Conservation (phyloP, 176 grass and related monocot species). For the Thinopyrum elongatum region DNA sequence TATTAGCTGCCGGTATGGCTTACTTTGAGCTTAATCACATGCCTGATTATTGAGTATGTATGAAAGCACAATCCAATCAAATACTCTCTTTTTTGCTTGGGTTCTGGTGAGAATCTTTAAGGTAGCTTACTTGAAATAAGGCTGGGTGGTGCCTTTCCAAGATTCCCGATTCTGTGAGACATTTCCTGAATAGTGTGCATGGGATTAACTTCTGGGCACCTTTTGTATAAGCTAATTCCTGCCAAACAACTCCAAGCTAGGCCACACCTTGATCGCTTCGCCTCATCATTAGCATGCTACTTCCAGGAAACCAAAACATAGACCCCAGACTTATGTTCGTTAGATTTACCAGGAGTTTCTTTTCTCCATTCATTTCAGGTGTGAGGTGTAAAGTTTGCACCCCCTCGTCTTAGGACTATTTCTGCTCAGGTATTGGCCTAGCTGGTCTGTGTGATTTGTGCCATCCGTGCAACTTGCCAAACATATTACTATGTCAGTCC, state of each 20-base stretch:
- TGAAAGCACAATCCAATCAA: neutral
- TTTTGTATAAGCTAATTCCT: neutral
- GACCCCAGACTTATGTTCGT: neutral
- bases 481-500: neutral
- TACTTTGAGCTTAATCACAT: conserved; percentile 7
- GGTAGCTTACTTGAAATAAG: conserved; percentile 24
- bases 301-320: conserved; percentile 1
- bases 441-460: conserved; percentile 10
- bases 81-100: neutral
- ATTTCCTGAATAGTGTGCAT: neutral
- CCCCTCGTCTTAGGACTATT: neutral
- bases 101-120: conserved; percentile 1
- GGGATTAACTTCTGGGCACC: neutral
- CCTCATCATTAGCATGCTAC: neutral
- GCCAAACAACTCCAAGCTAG: conserved; percentile 24
- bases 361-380: neutral
- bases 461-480: neutral
- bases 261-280: neutral
- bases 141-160: neutral
- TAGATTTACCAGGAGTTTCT: conserved; percentile 11
- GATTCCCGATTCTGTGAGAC: neutral
- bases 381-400: conserved; percentile 13
- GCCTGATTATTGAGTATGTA: neutral
- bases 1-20: neutral
- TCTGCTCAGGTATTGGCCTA: neutral